Percentiles rank a stretch among this genome's conserved stretches.
Evolutionary conservation across 202 grass and related monocot species (phyloP).

Genomic region (Brachypodium distachyon): DNA sequence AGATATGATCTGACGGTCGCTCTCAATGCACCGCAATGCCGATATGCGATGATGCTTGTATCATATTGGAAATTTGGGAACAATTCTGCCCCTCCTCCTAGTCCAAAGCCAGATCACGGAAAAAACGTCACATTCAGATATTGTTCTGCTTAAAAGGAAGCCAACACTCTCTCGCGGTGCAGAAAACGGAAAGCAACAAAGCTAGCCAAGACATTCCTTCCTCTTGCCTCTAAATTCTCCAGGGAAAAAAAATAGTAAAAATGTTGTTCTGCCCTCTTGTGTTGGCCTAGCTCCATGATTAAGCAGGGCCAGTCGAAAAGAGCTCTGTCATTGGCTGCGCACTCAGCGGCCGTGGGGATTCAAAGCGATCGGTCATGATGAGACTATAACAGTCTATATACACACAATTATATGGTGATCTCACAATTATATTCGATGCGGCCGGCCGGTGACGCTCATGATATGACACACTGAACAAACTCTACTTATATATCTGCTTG

Average conservation of each 20-base stretch:
- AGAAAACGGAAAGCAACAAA: constrained; percentile 21
- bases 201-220: neutral
- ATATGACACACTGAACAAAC: neutral
- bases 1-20: neutral
- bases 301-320: neutral
- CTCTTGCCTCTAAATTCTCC: neutral
- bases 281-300: neutral
- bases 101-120: neutral
- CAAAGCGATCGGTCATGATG: constrained; percentile 9
- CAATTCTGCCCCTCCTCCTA: neutral
- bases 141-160: constrained; percentile 22
- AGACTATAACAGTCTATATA: neutral
- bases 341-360: neutral
- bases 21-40: neutral
- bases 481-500: too few species aligned
- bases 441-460: neutral
- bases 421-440: neutral
- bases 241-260: neutral
- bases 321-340: neutral
- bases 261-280: neutral
- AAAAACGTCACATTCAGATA: constrained; percentile 13
- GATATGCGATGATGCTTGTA: neutral
- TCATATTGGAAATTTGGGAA: too few species aligned
- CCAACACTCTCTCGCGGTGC: too few species aligned
- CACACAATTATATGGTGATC: neutral